phyloP scores from a whole-genome alignment of 768 basidiomycete species.

The Kwoniella mangroviensis region DNA sequence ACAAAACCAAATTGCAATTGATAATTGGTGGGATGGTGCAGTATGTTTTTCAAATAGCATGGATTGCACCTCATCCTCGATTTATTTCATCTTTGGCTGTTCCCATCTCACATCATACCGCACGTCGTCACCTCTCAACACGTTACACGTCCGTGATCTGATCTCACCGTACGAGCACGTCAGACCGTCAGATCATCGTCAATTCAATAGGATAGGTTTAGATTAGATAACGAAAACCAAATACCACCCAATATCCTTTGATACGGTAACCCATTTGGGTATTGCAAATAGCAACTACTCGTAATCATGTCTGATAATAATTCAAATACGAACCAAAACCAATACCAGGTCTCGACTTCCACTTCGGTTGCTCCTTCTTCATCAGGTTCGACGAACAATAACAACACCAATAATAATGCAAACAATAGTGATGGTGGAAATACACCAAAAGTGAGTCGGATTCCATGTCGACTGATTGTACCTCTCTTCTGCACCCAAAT shows the following conservation, averaged over 20 bases:
- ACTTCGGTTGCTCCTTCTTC: conserved; percentile 8
- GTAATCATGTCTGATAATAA: conserved; percentile 6
- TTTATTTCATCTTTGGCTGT: too few species aligned
- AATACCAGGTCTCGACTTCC: conserved; percentile 5
- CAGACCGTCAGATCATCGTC: neutral
- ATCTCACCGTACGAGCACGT: neutral
- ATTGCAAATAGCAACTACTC: conserved; percentile 1
- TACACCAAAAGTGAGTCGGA: conserved; percentile 9
- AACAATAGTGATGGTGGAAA: neutral
- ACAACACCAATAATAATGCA: neutral
- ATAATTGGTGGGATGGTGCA: too few species aligned
- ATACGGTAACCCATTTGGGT: neutral
- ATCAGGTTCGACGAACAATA: neutral
- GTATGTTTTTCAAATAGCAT: neutral
- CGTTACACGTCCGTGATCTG: neutral
- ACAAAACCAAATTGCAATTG: too few species aligned
- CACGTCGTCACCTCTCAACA: neutral
- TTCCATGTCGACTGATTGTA: too few species aligned
- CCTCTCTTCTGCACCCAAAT: too few species aligned
- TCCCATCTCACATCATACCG: neutral
- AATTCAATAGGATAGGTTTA: neutral
- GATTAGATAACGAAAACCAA: conserved; percentile 7
- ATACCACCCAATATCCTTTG: conserved; percentile 7
- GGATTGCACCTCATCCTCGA: too few species aligned
- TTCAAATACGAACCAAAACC: neutral